These are phyloP conservation scores for Rosellinia necatrix DNA, from an alignment of 2,329 filamentous ascomycete genomes.

Conservation along the genomic window DNA sequence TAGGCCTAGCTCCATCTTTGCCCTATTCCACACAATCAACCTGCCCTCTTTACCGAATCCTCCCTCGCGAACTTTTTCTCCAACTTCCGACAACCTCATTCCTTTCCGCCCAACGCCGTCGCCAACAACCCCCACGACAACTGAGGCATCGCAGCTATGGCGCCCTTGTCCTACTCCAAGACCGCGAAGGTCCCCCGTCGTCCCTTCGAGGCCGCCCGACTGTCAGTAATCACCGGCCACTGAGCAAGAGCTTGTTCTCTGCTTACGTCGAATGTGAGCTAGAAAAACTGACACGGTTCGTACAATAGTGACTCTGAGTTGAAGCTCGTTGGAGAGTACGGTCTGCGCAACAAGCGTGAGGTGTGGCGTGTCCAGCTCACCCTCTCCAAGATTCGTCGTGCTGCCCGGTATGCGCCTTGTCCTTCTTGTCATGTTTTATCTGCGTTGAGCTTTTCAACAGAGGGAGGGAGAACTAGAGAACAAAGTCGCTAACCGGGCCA, in stretches of 20 bases:
- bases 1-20: slow-evolving; percentile 31
- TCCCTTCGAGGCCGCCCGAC: slow-evolving; percentile 99
- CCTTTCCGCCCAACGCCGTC: slow-evolving; percentile 28
- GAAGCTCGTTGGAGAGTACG: slow-evolving; percentile 99
- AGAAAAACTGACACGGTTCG: slow-evolving; percentile 66
- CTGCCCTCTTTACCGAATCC: slow-evolving; percentile 23
- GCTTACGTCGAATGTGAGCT: slow-evolving; percentile 85
- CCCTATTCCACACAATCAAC: slow-evolving; percentile 40
- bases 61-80: slow-evolving; percentile 29
- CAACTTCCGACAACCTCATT: slow-evolving; percentile 22
- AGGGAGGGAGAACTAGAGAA: too few relatives aligned
- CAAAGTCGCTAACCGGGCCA: neutral
- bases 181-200: slow-evolving; percentile 98
- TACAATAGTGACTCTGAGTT: slow-evolving; percentile 90
- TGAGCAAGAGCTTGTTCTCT: slow-evolving; percentile 96
- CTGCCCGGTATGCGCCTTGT: slow-evolving; percentile 79
- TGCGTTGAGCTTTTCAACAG: too few relatives aligned
- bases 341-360: slow-evolving; percentile 99
- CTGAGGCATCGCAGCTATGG: slow-evolving; percentile 45
- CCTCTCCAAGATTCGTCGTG: slow-evolving; percentile 99
- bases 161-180: slow-evolving; percentile 86
- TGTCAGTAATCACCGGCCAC: slow-evolving; percentile 97
- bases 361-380: slow-evolving; percentile 99
- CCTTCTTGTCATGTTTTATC: neutral
- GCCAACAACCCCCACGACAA: slow-evolving; percentile 43